Evolutionary conservation across 148 eudicot genomes (phyloP), one percentile per base, ranked within the genome.

Genomic region (Amaranthus hypochondriacus): DNA sequence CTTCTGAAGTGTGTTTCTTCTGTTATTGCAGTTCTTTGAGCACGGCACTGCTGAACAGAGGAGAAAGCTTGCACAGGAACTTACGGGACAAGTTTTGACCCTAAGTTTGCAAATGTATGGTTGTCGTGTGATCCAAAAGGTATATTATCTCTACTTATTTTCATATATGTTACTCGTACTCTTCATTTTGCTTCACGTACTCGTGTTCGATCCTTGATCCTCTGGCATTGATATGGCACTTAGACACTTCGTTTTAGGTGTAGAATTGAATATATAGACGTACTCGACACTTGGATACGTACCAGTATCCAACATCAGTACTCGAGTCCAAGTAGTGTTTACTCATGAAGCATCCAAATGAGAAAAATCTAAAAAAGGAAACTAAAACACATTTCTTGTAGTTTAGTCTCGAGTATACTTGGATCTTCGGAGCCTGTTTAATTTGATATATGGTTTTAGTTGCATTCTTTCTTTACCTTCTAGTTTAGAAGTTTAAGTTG

Each of bases 21-120:
- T 63, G 54, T 52, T 28, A 48, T 55, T 14, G 6, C 71, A 87
- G 87, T 77, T 87, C 60, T 87, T 87, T 47, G 87, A 84, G 71
- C 82, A 84, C 70, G 90, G 88, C 72, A 79, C 69, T 62, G 74
- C 73, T 58, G 83, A 77, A 39, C 89, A 87, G 66, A 84, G 81
- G 80, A 84, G 81, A 78, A 77, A 77, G 60, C 82, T 87, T 48
- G 87, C 81, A 18, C 76, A 80, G 52, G 72, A 82, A 67, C 84
- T 84, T 58, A 71, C 55, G 13, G 89, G 89, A 39, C 77, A 84
- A 75, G 81, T 87, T 49, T 48, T 87, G 62, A 69, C 81, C 62
- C 71, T 87, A 65, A 84, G 89, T 62, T 78, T 87, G 78, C 89
- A 87, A 74, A 87, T 87, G 89, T 87, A 87, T 80, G 89, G 89